phyloP scores from a whole-genome alignment of 2,329 filamentous ascomycete genomes.

The Fusarium proliferatum region DNA sequence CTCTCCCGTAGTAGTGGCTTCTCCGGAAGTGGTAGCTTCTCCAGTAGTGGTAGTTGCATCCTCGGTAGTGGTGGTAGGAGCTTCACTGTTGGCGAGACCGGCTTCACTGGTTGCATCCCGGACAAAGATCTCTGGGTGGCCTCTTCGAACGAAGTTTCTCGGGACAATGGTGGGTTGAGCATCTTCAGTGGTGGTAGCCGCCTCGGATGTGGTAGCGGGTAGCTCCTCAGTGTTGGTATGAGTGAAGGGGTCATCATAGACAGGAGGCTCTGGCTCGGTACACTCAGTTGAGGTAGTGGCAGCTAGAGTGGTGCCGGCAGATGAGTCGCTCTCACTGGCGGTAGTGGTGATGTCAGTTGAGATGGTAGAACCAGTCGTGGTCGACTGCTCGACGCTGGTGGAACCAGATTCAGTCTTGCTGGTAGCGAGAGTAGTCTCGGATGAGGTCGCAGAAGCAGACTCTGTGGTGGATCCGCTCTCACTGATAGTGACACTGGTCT shows the following conservation, averaged over 20 bases:
- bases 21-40: background rate
- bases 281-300: background rate
- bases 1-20: background rate
- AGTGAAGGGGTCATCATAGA: background rate
- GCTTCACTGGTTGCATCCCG: background rate
- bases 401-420: background rate
- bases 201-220: background rate
- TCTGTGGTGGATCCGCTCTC: background rate
- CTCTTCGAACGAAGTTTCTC: background rate
- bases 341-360: background rate
- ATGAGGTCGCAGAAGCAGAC: background rate
- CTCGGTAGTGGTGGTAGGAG: background rate
- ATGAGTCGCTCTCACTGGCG: background rate
- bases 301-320: background rate
- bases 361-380: background rate
- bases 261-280: background rate
- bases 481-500: background rate
- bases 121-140: background rate
- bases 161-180: background rate
- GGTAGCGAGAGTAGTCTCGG: background rate
- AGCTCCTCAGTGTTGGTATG: background rate
- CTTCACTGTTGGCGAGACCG: too few species aligned
- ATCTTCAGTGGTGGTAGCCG: background rate
- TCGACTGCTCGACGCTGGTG: background rate
- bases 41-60: background rate